Evolutionary conservation across 1,284 basidiomycete genomes (phyloP).

Genomic region (Ganoderma meredithae): DNA sequence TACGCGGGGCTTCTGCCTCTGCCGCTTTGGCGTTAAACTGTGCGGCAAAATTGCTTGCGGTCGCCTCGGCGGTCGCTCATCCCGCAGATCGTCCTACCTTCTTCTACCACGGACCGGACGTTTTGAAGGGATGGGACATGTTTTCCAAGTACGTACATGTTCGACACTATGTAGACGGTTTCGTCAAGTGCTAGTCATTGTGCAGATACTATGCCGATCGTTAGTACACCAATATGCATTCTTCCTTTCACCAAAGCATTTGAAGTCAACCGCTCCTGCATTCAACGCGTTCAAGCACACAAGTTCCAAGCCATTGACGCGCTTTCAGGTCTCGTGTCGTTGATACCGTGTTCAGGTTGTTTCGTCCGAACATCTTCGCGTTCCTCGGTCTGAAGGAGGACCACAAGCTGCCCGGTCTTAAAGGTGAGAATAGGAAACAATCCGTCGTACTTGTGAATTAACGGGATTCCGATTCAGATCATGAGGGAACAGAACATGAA

Average conservation of each 20-base stretch:
- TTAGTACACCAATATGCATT: neutral
- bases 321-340: too few species aligned
- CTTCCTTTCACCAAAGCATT: neutral
- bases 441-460: too few species aligned
- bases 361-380: too few species aligned
- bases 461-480: too few species aligned
- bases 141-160: neutral
- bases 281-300: too few species aligned
- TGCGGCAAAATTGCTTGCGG: slow-evolving; percentile 56
- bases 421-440: too few species aligned
- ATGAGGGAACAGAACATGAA: too few species aligned
- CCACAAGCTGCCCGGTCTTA: too few species aligned
- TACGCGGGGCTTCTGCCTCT: slow-evolving; percentile 46
- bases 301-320: too few species aligned
- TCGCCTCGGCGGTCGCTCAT: slow-evolving; percentile 33
- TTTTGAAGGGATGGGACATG: slow-evolving; percentile 63
- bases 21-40: slow-evolving; percentile 72
- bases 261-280: too few species aligned
- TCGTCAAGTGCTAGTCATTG: neutral
- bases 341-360: too few species aligned
- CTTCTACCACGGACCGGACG: slow-evolving; percentile 49
- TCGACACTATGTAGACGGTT: neutral
- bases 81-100: slow-evolving; percentile 62
- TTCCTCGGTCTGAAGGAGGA: too few species aligned
- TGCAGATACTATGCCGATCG: neutral